Conservation (phyloP, 1,139 yeast species). For the Sugiyamaella pinicola region DNA sequence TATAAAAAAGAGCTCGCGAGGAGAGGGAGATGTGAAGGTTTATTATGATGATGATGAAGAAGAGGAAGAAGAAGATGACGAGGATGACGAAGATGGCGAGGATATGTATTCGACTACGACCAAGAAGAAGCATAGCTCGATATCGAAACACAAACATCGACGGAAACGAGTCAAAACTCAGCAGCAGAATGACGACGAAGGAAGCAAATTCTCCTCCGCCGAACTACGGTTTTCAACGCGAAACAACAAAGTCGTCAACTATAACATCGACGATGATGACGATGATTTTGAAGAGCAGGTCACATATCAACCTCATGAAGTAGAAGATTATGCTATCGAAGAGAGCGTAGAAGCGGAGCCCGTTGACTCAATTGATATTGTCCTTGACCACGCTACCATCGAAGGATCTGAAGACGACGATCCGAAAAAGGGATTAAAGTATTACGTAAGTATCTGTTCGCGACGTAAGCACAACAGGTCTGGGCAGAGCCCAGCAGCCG, state of each 20-base stretch:
- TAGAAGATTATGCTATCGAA: constrained; percentile 29
- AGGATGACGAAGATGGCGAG: constrained; percentile 42
- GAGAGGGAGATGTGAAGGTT: not conserved
- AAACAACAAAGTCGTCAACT: constrained; percentile 70
- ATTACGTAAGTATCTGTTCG: constrained; percentile 29
- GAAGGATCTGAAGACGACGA: constrained; percentile 34
- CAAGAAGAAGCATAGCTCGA: constrained; percentile 4
- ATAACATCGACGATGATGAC: constrained; percentile 71
- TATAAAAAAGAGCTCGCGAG: constrained; percentile 27
- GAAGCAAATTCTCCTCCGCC: constrained; percentile 32
- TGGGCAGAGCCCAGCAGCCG: constrained; percentile 14
- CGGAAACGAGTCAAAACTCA: constrained; percentile 31
- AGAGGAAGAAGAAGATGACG: constrained; percentile 35
- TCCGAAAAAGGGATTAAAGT: constrained; percentile 43
- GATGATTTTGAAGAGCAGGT: constrained; percentile 49
- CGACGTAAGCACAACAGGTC: not conserved
- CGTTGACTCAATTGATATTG: constrained; percentile 47
- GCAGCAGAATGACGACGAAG: constrained; percentile 31
- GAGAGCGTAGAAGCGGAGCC: constrained; percentile 25
- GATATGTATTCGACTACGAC: constrained; percentile 24
- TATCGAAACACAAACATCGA: constrained; percentile 14
- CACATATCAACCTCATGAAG: constrained; percentile 30
- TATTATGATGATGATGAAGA: constrained; percentile 24
- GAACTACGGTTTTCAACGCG: constrained; percentile 73
- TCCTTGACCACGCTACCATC: constrained; percentile 40